These are phyloP conservation scores for Guadua angustifolia DNA, from an alignment of 176 grass and related monocot species.

Conservation along the genomic window DNA sequence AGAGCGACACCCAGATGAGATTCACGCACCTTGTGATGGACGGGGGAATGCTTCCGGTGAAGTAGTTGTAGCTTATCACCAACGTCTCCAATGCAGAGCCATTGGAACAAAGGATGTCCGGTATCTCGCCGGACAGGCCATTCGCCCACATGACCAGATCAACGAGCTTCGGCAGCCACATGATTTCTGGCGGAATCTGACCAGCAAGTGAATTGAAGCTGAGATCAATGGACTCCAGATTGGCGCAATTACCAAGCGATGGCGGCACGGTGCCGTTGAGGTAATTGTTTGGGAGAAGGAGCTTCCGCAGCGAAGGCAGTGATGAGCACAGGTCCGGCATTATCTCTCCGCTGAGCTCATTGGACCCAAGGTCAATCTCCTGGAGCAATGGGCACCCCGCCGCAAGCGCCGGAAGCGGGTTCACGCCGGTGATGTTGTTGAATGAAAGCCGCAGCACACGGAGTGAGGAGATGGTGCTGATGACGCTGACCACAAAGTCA, in stretches of 20 bases:
- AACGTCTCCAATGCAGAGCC: constrained; percentile 62
- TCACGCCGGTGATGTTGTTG: constrained; percentile 78
- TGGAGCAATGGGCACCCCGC: constrained; percentile 62
- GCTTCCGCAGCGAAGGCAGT: constrained; percentile 53
- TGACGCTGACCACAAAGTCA: constrained; percentile 57
- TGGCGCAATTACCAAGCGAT: constrained; percentile 65
- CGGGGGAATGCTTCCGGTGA: constrained; percentile 62
- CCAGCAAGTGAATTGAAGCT: constrained; percentile 85
- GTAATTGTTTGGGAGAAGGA: constrained; percentile 80
- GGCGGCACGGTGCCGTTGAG: constrained; percentile 61
- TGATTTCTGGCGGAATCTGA: constrained; percentile 53
- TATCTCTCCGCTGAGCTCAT: constrained; percentile 64
- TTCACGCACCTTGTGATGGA: constrained; percentile 70
- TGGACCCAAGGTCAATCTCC: constrained; percentile 79
- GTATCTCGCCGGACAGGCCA: constrained; percentile 72
- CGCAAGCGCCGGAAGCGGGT: constrained; percentile 57
- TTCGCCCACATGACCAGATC: constrained; percentile 95
- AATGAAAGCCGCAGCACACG: constrained; percentile 64
- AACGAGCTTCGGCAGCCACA: constrained; percentile 61
- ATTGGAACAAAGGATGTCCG: constrained; percentile 66
- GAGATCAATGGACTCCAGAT: constrained; percentile 79
- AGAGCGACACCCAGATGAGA: constrained; percentile 85
- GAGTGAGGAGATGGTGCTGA: constrained; percentile 73
- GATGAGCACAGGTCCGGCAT: constrained; percentile 61
- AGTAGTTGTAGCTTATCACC: constrained; percentile 87